phyloP scores from a whole-genome alignment of 768 basidiomycete genomes.

The Tylopilus vinaceipallidus region DNA sequence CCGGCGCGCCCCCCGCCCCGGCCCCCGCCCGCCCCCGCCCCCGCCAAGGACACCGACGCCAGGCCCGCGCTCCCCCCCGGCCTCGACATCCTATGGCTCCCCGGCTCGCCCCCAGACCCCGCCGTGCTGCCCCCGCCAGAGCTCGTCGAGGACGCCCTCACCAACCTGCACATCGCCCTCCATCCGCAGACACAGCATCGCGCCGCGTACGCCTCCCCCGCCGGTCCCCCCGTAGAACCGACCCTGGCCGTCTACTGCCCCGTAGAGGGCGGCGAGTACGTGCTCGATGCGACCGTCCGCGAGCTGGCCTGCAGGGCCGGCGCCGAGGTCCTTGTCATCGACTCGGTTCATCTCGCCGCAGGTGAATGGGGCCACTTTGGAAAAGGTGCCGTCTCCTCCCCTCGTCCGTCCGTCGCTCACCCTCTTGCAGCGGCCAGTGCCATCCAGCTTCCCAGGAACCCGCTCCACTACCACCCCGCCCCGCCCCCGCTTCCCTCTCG shows the following conservation, averaged over 20 bases:
- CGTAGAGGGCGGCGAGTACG: slow-evolving; percentile 75
- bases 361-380: slow-evolving; percentile 89
- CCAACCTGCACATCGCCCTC: slow-evolving; percentile 72
- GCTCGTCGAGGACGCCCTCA: slow-evolving; percentile 71
- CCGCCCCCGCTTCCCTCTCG: slow-evolving; percentile 28
- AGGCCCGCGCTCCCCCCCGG: slow-evolving; percentile 50
- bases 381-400: slow-evolving; percentile 46
- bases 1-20: slow-evolving; percentile 22
- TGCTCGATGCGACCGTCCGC: slow-evolving; percentile 75
- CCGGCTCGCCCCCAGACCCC: slow-evolving; percentile 33
- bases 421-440: slow-evolving; percentile 57
- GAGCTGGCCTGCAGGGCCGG: slow-evolving; percentile 72
- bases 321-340: slow-evolving; percentile 82
- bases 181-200: slow-evolving; percentile 82
- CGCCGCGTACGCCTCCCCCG: slow-evolving; percentile 55
- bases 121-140: slow-evolving; percentile 64
- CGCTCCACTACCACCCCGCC: slow-evolving; percentile 59
- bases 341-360: slow-evolving; percentile 80
- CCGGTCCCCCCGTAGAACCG: slow-evolving; percentile 65
- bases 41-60: slow-evolving; percentile 25
- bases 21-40: slow-evolving; percentile 19
- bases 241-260: slow-evolving; percentile 87
- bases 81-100: slow-evolving; percentile 65
- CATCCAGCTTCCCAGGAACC: slow-evolving; percentile 69
- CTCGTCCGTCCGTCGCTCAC: slow-evolving; percentile 8